phyloP scores from a whole-genome alignment of 345 rosid species.

The Raphanus raphanistrum region DNA sequence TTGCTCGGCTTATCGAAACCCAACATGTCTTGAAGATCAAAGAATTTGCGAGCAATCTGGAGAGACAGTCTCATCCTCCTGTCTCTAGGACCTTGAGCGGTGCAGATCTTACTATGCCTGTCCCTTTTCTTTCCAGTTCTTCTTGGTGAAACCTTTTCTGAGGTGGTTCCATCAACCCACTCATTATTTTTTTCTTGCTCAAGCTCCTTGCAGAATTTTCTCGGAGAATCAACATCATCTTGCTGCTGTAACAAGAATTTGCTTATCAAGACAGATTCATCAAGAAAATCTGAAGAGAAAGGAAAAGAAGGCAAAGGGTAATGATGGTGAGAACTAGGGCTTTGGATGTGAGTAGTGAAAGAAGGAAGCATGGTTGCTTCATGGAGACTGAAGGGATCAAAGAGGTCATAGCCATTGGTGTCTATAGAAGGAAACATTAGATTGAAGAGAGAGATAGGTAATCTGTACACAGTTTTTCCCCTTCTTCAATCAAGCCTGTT shows the following conservation, averaged over 20 bases:
- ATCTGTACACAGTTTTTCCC: not conserved
- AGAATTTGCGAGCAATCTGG: constrained; percentile 66
- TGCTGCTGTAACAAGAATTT: constrained; percentile 34
- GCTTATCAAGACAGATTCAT: constrained; percentile 28
- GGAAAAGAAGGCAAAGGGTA: constrained; percentile 20
- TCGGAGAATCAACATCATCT: constrained; percentile 20
- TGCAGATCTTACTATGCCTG: constrained; percentile 80
- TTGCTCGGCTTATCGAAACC: constrained; percentile 82
- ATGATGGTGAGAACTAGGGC: constrained; percentile 18
- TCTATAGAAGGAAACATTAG: constrained; percentile 39
- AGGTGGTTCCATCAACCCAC: constrained; percentile 21
- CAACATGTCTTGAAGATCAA: constrained; percentile 74
- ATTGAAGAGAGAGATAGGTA: constrained; percentile 30
- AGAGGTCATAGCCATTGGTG: constrained; percentile 35
- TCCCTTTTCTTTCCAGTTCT: constrained; percentile 57
- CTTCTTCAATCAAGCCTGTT: constrained; percentile 11
- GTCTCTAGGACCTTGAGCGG: constrained; percentile 74
- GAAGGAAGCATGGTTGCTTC: constrained; percentile 32
- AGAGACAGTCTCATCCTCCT: constrained; percentile 75
- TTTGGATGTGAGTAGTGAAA: constrained; percentile 35
- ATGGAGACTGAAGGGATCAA: constrained; percentile 30
- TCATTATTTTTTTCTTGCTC: constrained; percentile 14
- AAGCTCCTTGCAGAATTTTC: constrained; percentile 18
- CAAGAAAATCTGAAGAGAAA: constrained; percentile 24
- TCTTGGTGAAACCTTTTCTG: constrained; percentile 36